Conservation (phyloP, 2,329 filamentous ascomycete genomes). For the Stagonosporopsis chrysanthemi region DNA sequence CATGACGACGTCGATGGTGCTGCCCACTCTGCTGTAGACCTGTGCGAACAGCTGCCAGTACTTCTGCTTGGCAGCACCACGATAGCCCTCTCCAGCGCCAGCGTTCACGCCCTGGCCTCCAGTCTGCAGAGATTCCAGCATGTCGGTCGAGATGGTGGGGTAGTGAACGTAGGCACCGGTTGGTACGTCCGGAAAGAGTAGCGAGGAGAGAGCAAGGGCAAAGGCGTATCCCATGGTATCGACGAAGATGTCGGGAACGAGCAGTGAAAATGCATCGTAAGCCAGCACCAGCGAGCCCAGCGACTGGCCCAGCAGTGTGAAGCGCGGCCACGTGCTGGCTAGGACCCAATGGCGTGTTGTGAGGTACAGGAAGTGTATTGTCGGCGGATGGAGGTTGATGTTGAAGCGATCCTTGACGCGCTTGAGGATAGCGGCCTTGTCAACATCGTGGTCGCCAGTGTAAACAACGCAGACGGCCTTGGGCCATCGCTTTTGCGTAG, state of each 20-base stretch:
- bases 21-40: conserved; percentile 82
- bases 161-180: conserved; percentile 97
- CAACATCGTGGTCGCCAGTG: conserved; percentile 90
- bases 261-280: conserved; percentile 89
- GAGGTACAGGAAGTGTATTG: conserved; percentile 88
- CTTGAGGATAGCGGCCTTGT: conserved; percentile 78
- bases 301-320: conserved; percentile 94
- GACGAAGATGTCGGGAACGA: conserved; percentile 92
- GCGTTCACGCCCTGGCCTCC: conserved; percentile 78
- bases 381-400: conserved; percentile 83
- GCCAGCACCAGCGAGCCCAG: conserved; percentile 86
- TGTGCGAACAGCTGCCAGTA: conserved; percentile 90
- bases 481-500: conserved; percentile 88
- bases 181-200: conserved; percentile 80
- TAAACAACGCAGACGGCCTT: conserved; percentile 91
- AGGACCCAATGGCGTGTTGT: conserved; percentile 87
- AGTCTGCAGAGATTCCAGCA: conserved; percentile 77
- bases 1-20: conserved; percentile 91
- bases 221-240: conserved; percentile 99
- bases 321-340: conserved; percentile 85
- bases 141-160: conserved; percentile 97
- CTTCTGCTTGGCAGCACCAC: conserved; percentile 73
- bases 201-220: conserved; percentile 79
- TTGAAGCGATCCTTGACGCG: conserved; percentile 87
- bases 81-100: conserved; percentile 76